Conservation (phyloP, 352 stramenopile species). For the Hyaloperonospora brassicae region DNA sequence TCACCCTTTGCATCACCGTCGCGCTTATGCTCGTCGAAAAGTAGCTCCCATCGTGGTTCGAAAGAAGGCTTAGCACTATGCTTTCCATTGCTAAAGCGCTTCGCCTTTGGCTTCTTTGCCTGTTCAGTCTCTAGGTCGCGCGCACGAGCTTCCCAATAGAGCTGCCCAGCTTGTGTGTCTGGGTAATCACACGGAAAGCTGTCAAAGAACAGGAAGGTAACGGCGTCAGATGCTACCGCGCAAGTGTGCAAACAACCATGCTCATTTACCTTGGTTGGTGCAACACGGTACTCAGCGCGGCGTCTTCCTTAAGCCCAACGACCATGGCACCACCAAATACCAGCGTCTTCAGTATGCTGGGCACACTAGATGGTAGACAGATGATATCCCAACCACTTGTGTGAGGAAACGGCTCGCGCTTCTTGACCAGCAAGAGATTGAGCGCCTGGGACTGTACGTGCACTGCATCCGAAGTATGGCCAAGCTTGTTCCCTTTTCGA, state of each 20-base stretch:
- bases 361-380: constrained; percentile 31
- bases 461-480: constrained; percentile 1
- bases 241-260: background rate
- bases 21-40: constrained; percentile 28
- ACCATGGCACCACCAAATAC: constrained; percentile 63
- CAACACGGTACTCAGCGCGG: constrained; percentile 48
- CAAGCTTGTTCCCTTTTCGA: constrained; percentile 17
- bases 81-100: constrained; percentile 61
- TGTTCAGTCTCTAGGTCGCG: constrained; percentile 19
- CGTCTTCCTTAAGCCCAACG: constrained; percentile 63
- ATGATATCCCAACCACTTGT: constrained; percentile 68
- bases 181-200: constrained; percentile 79
- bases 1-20: constrained; percentile 7
- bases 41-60: constrained; percentile 43
- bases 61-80: constrained; percentile 49
- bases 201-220: constrained; percentile 7
- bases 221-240: constrained; percentile 3
- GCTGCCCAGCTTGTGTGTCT: constrained; percentile 44
- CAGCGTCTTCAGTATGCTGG: constrained; percentile 47
- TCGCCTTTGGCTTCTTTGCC: constrained; percentile 54
- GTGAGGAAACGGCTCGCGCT: constrained; percentile 32
- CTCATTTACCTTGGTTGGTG: constrained; percentile 32
- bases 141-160: constrained; percentile 45
- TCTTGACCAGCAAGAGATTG: constrained; percentile 39
- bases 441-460: constrained; percentile 14